phyloP scores from a whole-genome alignment of 352 stramenopile genomes.

The Globisporangium acanthophoron region DNA sequence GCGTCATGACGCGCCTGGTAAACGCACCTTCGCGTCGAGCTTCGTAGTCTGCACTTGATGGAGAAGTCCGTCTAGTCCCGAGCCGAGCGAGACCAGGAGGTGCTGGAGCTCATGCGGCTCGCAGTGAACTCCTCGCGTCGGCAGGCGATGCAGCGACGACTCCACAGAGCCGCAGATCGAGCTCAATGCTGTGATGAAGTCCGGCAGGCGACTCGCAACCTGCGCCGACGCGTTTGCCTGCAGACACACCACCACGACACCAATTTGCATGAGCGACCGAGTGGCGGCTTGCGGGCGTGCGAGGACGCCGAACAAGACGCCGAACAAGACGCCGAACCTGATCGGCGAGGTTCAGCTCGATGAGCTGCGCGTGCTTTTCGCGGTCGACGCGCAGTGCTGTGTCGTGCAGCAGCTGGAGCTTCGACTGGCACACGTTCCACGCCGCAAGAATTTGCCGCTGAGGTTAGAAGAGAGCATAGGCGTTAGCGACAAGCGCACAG shows the following conservation, averaged over 20 bases:
- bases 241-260: neutral
- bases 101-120: slow-evolving; percentile 22
- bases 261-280: too few relatives aligned
- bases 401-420: slow-evolving; percentile 45
- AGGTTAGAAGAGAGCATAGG: neutral
- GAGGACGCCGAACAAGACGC: too few relatives aligned
- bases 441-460: slow-evolving; percentile 40
- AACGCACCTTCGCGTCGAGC: slow-evolving; percentile 20
- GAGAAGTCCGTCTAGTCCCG: slow-evolving; percentile 25
- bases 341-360: slow-evolving; percentile 24
- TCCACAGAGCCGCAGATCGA: slow-evolving; percentile 25
- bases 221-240: slow-evolving; percentile 15
- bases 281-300: too few relatives aligned
- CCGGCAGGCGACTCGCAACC: slow-evolving; percentile 16
- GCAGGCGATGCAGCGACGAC: slow-evolving; percentile 29
- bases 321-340: slow-evolving; percentile 15
- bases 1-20: neutral
- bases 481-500: neutral
- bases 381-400: slow-evolving; percentile 30
- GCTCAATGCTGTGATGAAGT: slow-evolving; percentile 14
- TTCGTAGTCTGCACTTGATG: slow-evolving; percentile 18
- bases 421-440: slow-evolving; percentile 41
- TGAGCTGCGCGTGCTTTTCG: slow-evolving; percentile 20
- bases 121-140: slow-evolving; percentile 18
- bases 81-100: slow-evolving; percentile 21